Evolutionary conservation across 805 yeast species (phyloP).

Genomic region (Scheffersomyces ergatensis): DNA sequence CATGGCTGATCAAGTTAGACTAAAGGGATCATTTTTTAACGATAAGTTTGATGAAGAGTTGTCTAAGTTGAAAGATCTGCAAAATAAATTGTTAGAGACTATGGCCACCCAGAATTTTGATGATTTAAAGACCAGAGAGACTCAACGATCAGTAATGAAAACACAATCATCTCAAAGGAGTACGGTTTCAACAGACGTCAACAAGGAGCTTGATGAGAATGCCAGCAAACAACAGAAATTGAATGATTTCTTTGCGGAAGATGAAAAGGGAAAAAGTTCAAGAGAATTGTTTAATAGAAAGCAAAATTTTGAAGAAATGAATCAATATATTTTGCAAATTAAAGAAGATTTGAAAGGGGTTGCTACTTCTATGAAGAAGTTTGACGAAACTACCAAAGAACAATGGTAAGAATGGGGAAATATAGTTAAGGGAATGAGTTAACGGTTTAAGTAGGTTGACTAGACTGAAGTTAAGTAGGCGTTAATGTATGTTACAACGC

Average conservation of each 20-base stretch:
- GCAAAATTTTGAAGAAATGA: conserved; percentile 51
- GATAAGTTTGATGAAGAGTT: conserved; percentile 51
- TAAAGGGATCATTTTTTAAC: conserved; percentile 50
- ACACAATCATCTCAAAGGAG: conserved; percentile 4
- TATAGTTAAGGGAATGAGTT: neutral
- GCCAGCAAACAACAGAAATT: conserved; percentile 17
- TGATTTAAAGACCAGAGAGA: conserved; percentile 12
- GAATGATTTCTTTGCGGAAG: conserved; percentile 22
- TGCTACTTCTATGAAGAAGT: conserved; percentile 46
- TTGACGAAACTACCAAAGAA: conserved; percentile 43
- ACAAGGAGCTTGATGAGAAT: conserved; percentile 11
- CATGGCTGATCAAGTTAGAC: conserved; percentile 46
- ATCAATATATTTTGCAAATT: conserved; percentile 48
- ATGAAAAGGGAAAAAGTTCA: conserved; percentile 9
- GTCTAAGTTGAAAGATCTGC: conserved; percentile 53
- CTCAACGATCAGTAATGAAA: conserved; percentile 24
- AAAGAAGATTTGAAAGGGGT: conserved; percentile 49
- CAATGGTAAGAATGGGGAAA: conserved; percentile 30
- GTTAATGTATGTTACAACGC: no score
- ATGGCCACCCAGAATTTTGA: conserved; percentile 29
- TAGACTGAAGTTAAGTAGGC: no score
- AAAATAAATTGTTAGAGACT: conserved; percentile 36
- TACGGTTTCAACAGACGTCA: conserved; percentile 9
- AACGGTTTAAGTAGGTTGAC: no score
- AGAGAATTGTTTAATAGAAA: conserved; percentile 37